Evolutionary conservation across 1,284 basidiomycete genomes (phyloP).

Genomic region (Sporisorium exsertum): DNA sequence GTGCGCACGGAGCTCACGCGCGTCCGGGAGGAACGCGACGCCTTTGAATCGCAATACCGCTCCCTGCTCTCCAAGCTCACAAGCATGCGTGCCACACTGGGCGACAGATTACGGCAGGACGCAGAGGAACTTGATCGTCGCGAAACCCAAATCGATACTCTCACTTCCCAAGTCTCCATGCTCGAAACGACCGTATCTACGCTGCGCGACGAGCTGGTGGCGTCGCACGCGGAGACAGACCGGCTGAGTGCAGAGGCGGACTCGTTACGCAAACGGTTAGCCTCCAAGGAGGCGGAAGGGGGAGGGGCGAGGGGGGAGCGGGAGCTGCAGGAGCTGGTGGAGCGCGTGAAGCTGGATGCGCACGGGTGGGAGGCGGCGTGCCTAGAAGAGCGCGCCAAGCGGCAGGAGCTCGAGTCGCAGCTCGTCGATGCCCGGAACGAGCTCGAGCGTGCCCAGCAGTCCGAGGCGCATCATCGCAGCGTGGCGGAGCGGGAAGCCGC

Average conservation of each 20-base stretch:
- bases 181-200: slow-evolving; percentile 8
- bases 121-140: slow-evolving; percentile 73
- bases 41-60: slow-evolving; percentile 84
- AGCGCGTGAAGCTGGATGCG: slow-evolving; percentile 54
- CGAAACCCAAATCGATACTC: slow-evolving; percentile 62
- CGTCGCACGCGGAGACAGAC: slow-evolving; percentile 48
- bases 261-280: slow-evolving; percentile 20
- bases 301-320: slow-evolving; percentile 19
- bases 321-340: slow-evolving; percentile 54
- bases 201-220: slow-evolving; percentile 49
- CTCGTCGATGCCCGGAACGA: slow-evolving; percentile 72
- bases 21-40: slow-evolving; percentile 80
- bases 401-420: slow-evolving; percentile 75
- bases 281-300: slow-evolving; percentile 1
- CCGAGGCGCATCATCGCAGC: slow-evolving; percentile 71
- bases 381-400: slow-evolving; percentile 47
- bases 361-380: slow-evolving; percentile 39
- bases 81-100: slow-evolving; percentile 90
- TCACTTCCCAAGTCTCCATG: slow-evolving; percentile 30
- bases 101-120: slow-evolving; percentile 94
- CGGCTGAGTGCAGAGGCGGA: slow-evolving; percentile 49
- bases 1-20: slow-evolving; percentile 41
- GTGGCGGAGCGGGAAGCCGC: slow-evolving; percentile 79
- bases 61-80: slow-evolving; percentile 88
- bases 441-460: slow-evolving; percentile 67